phyloP scores from a whole-genome alignment of 2,329 filamentous ascomycete genomes.

The Xylariales sp. region DNA sequence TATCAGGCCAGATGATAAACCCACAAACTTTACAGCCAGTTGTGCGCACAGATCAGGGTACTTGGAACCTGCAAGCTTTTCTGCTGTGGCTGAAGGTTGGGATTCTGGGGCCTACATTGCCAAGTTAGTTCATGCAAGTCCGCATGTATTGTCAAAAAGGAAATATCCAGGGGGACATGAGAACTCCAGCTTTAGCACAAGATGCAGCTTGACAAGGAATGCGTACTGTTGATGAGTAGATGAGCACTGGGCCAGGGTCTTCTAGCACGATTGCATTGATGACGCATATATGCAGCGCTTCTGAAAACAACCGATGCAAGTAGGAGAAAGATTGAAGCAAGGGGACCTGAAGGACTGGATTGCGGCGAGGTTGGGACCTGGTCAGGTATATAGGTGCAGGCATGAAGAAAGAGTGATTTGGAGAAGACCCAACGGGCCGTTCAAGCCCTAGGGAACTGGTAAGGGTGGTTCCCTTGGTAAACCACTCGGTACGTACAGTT shows the following conservation, averaged over 20 bases:
- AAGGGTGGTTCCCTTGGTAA: slow-evolving; percentile 6
- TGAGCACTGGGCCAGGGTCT: background rate
- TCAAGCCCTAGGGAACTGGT: slow-evolving; percentile 3
- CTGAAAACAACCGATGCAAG: background rate
- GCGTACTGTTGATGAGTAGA: background rate
- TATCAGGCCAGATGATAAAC: too few relatives aligned
- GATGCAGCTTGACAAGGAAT: background rate
- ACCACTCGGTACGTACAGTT: slow-evolving; percentile 1
- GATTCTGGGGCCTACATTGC: slow-evolving; percentile 17
- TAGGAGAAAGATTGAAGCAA: background rate
- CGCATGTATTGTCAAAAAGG: slow-evolving; percentile 13
- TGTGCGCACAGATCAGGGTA: background rate
- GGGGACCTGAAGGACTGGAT: background rate
- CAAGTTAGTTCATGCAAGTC: slow-evolving; percentile 22
- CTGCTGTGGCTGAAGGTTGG: slow-evolving; percentile 13
- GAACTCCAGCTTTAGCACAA: background rate
- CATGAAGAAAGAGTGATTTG: slow-evolving; percentile 3
- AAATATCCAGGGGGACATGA: background rate
- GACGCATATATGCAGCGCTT: slow-evolving; percentile 5
- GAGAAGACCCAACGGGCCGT: slow-evolving; percentile 4
- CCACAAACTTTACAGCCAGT: too few relatives aligned
- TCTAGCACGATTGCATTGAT: background rate
- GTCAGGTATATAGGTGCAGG: slow-evolving; percentile 3
- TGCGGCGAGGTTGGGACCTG: background rate
- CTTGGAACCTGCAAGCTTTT: slow-evolving; percentile 16